These are phyloP conservation scores for Punctularia strigosozonata DNA, from an alignment of 768 basidiomycete species.

Conservation along the genomic window DNA sequence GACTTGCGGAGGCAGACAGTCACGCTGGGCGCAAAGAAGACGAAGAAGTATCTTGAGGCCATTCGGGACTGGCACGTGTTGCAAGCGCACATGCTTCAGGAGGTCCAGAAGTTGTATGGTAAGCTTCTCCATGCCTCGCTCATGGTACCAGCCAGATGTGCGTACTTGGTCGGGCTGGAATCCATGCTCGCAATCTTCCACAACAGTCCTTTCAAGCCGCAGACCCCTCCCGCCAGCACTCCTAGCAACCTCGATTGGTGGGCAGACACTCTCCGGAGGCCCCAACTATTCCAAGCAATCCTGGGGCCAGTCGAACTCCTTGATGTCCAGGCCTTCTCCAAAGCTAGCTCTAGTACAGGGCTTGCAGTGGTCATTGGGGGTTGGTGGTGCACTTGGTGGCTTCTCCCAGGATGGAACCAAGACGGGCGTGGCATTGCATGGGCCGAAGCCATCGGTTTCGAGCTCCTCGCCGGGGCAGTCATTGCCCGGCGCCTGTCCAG, in stretches of 20 bases:
- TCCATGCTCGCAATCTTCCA: conserved; percentile 18
- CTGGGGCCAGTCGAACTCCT: neutral
- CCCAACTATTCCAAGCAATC: neutral
- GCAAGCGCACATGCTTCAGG: conserved; percentile 17
- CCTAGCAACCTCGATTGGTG: conserved; percentile 12
- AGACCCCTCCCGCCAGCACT: neutral
- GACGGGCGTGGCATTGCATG: conserved; percentile 11
- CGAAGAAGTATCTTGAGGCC: conserved; percentile 16
- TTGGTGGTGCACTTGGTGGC: conserved; percentile 14
- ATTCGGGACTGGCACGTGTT: conserved; percentile 16
- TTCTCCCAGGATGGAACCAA: conserved; percentile 9
- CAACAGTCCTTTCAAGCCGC: conserved; percentile 12
- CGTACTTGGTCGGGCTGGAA: conserved; percentile 24
- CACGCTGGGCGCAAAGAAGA: conserved; percentile 13
- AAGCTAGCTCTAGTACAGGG: conserved; percentile 10
- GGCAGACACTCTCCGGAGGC: conserved; percentile 1
- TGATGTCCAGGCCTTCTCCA: conserved; percentile 6
- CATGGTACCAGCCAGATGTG: conserved; percentile 18
- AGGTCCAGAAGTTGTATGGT: conserved; percentile 25
- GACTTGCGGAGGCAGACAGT: conserved; percentile 14
- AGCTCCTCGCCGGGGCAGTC: neutral
- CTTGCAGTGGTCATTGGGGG: conserved; percentile 10
- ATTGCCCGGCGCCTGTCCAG: neutral
- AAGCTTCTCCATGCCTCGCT: conserved; percentile 24
- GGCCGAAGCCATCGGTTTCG: conserved; percentile 11